A percentile compares a stretch with the other conserved stretches of the same genome.
Conservation (phyloP, 495 filamentous ascomycete species). For the Aspergillus diversus region DNA sequence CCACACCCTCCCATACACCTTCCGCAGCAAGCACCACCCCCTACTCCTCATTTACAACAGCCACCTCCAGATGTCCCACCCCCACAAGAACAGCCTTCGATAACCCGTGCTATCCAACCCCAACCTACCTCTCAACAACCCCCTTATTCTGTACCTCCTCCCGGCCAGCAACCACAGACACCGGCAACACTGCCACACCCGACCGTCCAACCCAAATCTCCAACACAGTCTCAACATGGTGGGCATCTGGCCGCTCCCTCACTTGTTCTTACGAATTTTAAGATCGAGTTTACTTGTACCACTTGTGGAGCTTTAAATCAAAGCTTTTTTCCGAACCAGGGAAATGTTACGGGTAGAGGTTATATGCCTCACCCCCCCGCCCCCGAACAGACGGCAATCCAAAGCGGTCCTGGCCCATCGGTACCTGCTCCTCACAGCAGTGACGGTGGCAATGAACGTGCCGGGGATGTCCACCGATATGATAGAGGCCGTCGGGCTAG, state of each 20-base stretch:
- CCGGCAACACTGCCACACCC: slow-evolving; percentile 24
- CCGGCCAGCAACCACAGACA: slow-evolving; percentile 15
- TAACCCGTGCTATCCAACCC: slow-evolving; percentile 27
- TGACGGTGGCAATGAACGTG: slow-evolving; percentile 40
- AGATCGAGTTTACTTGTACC: slow-evolving; percentile 51
- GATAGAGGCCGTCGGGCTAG: slow-evolving; percentile 25
- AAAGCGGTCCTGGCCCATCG: slow-evolving; percentile 28
- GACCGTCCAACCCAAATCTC: slow-evolving; percentile 29
- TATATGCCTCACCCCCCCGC: slow-evolving; percentile 38
- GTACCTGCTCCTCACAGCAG: slow-evolving; percentile 26
- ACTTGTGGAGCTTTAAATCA: slow-evolving; percentile 50
- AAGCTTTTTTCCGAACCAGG: slow-evolving; percentile 50
- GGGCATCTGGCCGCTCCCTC: slow-evolving; percentile 37
- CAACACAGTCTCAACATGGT: slow-evolving; percentile 29
- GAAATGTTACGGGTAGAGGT: slow-evolving; percentile 39
- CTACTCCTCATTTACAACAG: slow-evolving; percentile 24
- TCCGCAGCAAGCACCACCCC: slow-evolving; percentile 20
- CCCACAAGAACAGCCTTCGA: slow-evolving; percentile 27
- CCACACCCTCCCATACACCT: slow-evolving; percentile 21
- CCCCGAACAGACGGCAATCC: slow-evolving; percentile 25
- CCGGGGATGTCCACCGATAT: slow-evolving; percentile 43
- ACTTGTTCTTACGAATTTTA: slow-evolving; percentile 46
- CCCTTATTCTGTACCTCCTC: slow-evolving; percentile 27
- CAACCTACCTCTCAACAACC: slow-evolving; percentile 30
- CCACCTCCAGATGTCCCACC: slow-evolving; percentile 25